Evolutionary conservation across 2,329 filamentous ascomycete species (phyloP).

Genomic region (Gnomoniopsis sp.): DNA sequence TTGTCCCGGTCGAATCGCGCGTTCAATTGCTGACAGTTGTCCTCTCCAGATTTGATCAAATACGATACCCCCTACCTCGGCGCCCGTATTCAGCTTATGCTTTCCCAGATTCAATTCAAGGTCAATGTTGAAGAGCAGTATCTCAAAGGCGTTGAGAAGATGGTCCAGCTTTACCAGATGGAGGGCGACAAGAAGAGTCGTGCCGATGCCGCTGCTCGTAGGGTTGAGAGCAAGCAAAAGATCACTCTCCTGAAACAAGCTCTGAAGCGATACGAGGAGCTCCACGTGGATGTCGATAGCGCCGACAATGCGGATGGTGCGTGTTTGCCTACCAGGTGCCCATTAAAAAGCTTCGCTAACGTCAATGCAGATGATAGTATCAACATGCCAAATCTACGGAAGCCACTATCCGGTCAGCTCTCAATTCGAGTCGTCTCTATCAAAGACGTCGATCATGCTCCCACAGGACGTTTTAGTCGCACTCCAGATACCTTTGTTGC

Average conservation of each 20-base stretch:
- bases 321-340: constrained; percentile 24
- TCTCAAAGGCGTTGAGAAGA: constrained; percentile 97
- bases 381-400: constrained; percentile 90
- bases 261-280: constrained; percentile 92
- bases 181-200: constrained; percentile 96
- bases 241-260: constrained; percentile 94
- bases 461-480: constrained; percentile 77
- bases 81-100: constrained; percentile 97
- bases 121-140: constrained; percentile 98
- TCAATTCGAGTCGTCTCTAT: constrained; percentile 83
- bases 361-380: constrained; percentile 78
- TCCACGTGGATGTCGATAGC: constrained; percentile 88
- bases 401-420: constrained; percentile 89
- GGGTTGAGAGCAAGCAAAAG: constrained; percentile 96
- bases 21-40: not conserved
- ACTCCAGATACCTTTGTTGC: constrained; percentile 94
- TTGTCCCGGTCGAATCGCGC: not conserved
- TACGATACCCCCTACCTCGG: constrained; percentile 95
- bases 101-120: constrained; percentile 98
- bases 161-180: constrained; percentile 96
- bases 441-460: constrained; percentile 90
- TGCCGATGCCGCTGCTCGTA: constrained; percentile 82
- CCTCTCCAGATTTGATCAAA: constrained; percentile 81
- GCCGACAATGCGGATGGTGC: constrained; percentile 77
- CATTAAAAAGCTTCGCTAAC: not conserved